These are phyloP conservation scores for Withania somnifera DNA, from an alignment of 305 asterid genomes.

Conservation along the genomic window DNA sequence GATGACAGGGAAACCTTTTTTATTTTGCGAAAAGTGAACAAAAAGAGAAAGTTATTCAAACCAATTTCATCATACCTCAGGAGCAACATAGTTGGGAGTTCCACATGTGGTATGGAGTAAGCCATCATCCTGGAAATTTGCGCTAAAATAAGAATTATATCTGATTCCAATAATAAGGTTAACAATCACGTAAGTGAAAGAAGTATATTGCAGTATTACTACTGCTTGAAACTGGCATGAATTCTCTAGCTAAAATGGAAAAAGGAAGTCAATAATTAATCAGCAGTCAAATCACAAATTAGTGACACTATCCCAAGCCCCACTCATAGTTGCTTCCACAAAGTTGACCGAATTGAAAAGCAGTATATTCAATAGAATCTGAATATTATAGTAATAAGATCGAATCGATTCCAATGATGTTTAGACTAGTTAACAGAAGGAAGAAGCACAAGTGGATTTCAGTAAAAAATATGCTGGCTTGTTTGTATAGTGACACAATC, in stretches of 20 bases:
- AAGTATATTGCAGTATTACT: not conserved
- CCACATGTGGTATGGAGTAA: constrained; percentile 96
- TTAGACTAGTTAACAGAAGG: not conserved
- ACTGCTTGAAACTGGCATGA: not conserved
- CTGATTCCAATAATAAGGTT: not conserved
- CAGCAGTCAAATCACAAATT: not conserved
- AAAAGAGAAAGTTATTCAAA: not conserved
- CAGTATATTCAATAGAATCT: not conserved
- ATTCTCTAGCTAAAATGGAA: not conserved
- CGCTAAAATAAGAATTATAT: not conserved
- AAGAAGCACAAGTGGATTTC: not conserved
- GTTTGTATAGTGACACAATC: not conserved
- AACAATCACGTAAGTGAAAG: not conserved
- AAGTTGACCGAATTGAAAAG: not conserved
- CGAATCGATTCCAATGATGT: not conserved
- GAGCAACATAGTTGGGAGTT: constrained; percentile 96
- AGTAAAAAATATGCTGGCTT: not conserved
- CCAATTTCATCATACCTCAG: constrained; percentile 48
- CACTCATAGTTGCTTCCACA: not conserved
- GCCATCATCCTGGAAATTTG: constrained; percentile 72
- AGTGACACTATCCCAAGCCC: not conserved
- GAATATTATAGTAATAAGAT: not conserved
- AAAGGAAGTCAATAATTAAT: not conserved
- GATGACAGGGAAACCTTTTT: not conserved
- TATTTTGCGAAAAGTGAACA: not conserved